Evolutionary conservation across 1,284 basidiomycete genomes (phyloP).

Genomic region (Meira miltonrushii): DNA sequence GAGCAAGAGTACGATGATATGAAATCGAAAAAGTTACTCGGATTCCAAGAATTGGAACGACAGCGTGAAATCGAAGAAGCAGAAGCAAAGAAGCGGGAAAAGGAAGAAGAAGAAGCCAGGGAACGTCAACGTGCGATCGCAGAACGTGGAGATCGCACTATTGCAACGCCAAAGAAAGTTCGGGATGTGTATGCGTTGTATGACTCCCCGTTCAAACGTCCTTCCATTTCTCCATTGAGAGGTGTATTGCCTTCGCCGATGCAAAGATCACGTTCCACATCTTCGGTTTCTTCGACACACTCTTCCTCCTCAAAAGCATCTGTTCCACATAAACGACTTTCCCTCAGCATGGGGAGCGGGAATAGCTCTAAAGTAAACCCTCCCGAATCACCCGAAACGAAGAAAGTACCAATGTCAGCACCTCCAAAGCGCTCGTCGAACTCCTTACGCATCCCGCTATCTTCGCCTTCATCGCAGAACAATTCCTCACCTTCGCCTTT

Average conservation of each 20-base stretch:
- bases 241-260: not conserved
- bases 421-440: not conserved
- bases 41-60: constrained; percentile 35
- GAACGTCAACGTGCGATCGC: not conserved
- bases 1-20: constrained; percentile 43
- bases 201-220: not conserved
- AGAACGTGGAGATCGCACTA: not conserved
- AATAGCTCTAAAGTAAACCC: not conserved
- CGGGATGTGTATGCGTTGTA: not conserved
- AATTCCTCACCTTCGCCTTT: not conserved
- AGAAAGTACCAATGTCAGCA: not conserved
- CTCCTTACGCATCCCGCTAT: not conserved
- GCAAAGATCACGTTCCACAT: not conserved
- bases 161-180: constrained; percentile 5
- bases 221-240: not conserved
- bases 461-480: constrained; percentile 5
- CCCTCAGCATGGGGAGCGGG: not conserved
- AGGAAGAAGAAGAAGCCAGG: not conserved
- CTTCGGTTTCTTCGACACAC: not conserved
- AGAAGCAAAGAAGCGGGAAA: constrained; percentile 14
- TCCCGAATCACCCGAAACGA: not conserved
- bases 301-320: not conserved
- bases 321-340: not conserved
- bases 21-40: constrained; percentile 31
- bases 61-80: constrained; percentile 20